phyloP scores from a whole-genome alignment of 495 filamentous ascomycete genomes.

The Neohortaea acidophila region DNA sequence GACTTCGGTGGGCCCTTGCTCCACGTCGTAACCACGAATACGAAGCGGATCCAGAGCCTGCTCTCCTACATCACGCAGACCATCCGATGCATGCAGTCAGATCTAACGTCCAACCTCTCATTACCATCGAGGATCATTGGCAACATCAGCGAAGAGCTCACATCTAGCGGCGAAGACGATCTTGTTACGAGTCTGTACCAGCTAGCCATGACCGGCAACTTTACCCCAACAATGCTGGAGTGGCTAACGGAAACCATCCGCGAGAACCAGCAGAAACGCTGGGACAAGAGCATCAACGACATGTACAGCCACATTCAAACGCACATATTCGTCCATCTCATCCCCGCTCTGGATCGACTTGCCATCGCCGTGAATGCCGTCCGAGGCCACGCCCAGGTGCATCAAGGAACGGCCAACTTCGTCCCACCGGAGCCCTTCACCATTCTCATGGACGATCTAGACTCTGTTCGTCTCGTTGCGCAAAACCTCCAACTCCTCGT shows the following conservation, averaged over 20 bases:
- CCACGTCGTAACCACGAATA: slow-evolving; percentile 11
- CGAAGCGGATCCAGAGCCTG: slow-evolving; percentile 9
- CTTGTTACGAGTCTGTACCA: slow-evolving; percentile 72
- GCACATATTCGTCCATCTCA: slow-evolving; percentile 68
- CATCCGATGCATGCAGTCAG: slow-evolving; percentile 12
- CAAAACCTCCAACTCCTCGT: slow-evolving; percentile 57
- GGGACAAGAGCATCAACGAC: slow-evolving; percentile 70
- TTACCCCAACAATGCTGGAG: slow-evolving; percentile 58
- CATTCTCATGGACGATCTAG: slow-evolving; percentile 25
- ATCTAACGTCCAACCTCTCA: slow-evolving; percentile 30
- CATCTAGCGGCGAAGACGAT: slow-evolving; percentile 42
- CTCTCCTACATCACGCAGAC: slow-evolving; percentile 12
- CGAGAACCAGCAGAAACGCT: slow-evolving; percentile 82
- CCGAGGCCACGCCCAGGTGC: slow-evolving; percentile 71
- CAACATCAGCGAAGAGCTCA: slow-evolving; percentile 53
- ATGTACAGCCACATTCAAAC: slow-evolving; percentile 65
- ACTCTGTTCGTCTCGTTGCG: slow-evolving; percentile 44
- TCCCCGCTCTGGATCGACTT: slow-evolving; percentile 74
- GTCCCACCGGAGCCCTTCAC: slow-evolving; percentile 36
- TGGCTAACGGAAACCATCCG: slow-evolving; percentile 79
- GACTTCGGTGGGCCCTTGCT: slow-evolving; percentile 7
- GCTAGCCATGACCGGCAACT: slow-evolving; percentile 70
- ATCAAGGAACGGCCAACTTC: slow-evolving; percentile 49
- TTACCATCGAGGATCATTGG: slow-evolving; percentile 60
- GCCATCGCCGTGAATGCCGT: slow-evolving; percentile 68